Base-by-base conservation (phyloP, 768 basidiomycete genomes). In the Termitomyces sp. region DNA sequence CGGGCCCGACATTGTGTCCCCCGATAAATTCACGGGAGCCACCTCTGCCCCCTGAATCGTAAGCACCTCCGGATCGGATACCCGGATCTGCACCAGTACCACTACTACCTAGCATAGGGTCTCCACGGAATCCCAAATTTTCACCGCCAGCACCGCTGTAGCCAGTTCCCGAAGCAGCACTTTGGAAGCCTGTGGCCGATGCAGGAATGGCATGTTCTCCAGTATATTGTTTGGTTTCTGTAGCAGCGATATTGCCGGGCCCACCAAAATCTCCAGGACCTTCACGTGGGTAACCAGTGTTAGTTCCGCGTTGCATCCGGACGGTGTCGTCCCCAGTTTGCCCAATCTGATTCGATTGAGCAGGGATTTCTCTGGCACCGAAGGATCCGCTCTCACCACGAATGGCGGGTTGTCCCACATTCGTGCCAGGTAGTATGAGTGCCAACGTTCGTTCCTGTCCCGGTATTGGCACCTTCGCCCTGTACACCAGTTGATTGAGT, bases 121-220 rank as follows among this genome's bases (percentile, higher is more conserved):
- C 54, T 41, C 49, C 49, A 48, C 59, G 59, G 12, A 55, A 50
- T 23, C 49, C 54, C 23, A 56, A 5, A 33, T 60, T 60, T 5
- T 60, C 59, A 48, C 59, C 59, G 9, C 59, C 58, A 18, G 33
- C 59, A 20, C 59, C 58, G 14, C 58, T 38, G 16, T 54, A 32
- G 1, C 53, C 53, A 35, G 33, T 18, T 13, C 38, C 53, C 41
- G 32, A 41, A 26, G 16, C 10, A 33, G 23, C 35, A 48, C 58
- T 46, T 16, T 44, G 28, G n/a, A 32, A n/a, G 14, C 40, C 49
- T 14, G 49, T 26, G 12, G 33, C 10, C 14, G 32, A 28, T 33
- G 35, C 46, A 2, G 48, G 14, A 20, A 57, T 38, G 2, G 26
- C 18, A 6, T 56, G 46, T 16, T 20, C 30, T n/a, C 44, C 36